Evolutionary conservation across 805 yeast genomes (phyloP).

Genomic region (Diddensiella santjacobensis): DNA sequence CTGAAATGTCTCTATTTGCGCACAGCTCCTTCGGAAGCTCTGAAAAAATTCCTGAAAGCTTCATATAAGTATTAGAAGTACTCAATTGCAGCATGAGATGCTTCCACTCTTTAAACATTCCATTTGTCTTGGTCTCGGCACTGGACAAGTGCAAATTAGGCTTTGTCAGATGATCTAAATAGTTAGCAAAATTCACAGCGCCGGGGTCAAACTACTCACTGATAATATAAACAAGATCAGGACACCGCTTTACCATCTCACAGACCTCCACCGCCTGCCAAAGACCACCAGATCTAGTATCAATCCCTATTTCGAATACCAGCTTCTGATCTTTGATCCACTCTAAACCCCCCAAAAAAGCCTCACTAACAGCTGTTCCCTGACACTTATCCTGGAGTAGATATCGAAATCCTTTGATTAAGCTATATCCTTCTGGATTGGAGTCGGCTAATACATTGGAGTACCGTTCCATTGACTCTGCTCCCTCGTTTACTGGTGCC

Average conservation of each 20-base stretch:
- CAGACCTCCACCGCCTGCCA: conserved; percentile 41
- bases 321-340: conserved; percentile 33
- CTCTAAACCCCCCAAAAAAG: conserved; percentile 35
- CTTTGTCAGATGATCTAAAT: conserved; percentile 40
- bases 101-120: conserved; percentile 16
- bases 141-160: conserved; percentile 33
- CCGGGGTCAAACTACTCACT: conserved; percentile 16
- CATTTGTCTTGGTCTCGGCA: background rate
- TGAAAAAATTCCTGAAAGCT: conserved; percentile 42
- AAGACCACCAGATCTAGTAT: conserved; percentile 36
- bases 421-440: conserved; percentile 9
- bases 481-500: conserved; percentile 42
- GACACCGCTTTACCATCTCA: conserved; percentile 29
- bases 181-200: background rate
- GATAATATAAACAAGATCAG: conserved; percentile 34
- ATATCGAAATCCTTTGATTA: conserved; percentile 40
- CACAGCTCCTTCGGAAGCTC: conserved; percentile 28
- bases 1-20: background rate
- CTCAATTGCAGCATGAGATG: conserved; percentile 2
- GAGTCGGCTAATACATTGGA: conserved; percentile 15
- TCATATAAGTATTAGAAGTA: conserved; percentile 30
- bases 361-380: conserved; percentile 32
- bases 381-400: conserved; percentile 43
- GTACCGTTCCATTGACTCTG: conserved; percentile 19
- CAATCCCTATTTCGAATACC: conserved; percentile 44